A percentile compares a stretch with the other conserved stretches of the same genome.
These are phyloP conservation scores for Gymnopilus dilepis DNA, from an alignment of 768 basidiomycete genomes.

Conservation along the genomic window DNA sequence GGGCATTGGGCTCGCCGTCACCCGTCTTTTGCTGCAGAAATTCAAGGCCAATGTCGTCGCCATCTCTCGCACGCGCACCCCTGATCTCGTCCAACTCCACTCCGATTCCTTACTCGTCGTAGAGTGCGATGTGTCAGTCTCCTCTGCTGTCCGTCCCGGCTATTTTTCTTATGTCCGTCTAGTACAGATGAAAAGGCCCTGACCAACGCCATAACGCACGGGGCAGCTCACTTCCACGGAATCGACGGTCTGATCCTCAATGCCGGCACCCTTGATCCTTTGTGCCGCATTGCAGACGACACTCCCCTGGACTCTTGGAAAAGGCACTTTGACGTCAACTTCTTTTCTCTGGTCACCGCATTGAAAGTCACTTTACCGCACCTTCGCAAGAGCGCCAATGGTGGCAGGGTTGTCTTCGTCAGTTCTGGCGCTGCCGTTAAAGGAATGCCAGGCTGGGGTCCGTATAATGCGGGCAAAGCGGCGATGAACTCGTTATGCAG, in stretches of 20 bases:
- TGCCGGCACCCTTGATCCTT: slow-evolving; percentile 78
- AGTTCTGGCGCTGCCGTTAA: slow-evolving; percentile 86
- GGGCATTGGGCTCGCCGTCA: slow-evolving; percentile 81
- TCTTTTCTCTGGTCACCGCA: slow-evolving; percentile 81
- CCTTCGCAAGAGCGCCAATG: slow-evolving; percentile 60
- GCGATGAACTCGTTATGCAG: slow-evolving; percentile 88
- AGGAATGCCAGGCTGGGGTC: slow-evolving; percentile 72
- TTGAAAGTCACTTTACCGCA: slow-evolving; percentile 70
- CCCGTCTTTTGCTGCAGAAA: slow-evolving; percentile 64
- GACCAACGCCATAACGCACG: slow-evolving; percentile 58
- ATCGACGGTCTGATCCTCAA: slow-evolving; percentile 86
- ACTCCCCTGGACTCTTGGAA: slow-evolving; percentile 67
- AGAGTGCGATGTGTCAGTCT: slow-evolving; percentile 78
- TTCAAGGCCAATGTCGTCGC: slow-evolving; percentile 76
- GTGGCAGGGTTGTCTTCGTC: slow-evolving; percentile 78
- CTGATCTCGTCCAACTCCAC: slow-evolving; percentile 61
- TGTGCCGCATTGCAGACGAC: slow-evolving; percentile 61
- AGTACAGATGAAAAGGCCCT: slow-evolving; percentile 67
- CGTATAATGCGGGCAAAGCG: slow-evolving; percentile 86
- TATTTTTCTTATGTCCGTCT: slow-evolving; percentile 20
- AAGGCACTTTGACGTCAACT: slow-evolving; percentile 81
- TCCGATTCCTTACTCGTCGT: slow-evolving; percentile 56
- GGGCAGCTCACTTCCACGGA: slow-evolving; percentile 56
- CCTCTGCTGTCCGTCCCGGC: background rate
- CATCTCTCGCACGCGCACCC: slow-evolving; percentile 70